Conservation (phyloP, 140 eudicot species). For the Ambrosia hybrid region DNA sequence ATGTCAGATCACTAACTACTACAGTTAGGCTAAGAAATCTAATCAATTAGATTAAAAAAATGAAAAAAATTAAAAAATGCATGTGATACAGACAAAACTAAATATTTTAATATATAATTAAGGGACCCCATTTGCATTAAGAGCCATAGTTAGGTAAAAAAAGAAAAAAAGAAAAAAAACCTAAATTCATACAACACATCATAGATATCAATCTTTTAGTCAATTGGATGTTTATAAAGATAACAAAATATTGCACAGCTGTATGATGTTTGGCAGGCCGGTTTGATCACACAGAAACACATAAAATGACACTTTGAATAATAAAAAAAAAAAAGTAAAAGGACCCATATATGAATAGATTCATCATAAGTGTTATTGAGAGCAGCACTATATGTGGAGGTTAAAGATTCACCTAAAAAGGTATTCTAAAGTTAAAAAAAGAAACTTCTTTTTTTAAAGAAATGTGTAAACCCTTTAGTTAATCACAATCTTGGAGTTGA, state of each 20-base stretch:
- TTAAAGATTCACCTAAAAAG: constrained; percentile 12
- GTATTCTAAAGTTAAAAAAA: background rate
- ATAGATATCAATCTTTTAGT: constrained; percentile 14
- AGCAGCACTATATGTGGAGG: constrained; percentile 55
- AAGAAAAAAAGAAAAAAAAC: constrained; percentile 19
- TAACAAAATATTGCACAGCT: constrained; percentile 31
- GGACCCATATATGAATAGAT: constrained; percentile 36
- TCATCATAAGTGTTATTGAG: constrained; percentile 23
- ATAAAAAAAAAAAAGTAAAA: constrained; percentile 11
- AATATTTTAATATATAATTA: constrained; percentile 13
- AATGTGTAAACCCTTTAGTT: background rate
- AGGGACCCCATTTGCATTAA: constrained; percentile 42
- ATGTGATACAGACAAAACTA: constrained; percentile 20
- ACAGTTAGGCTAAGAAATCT: constrained; percentile 10
- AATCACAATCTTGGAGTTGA: constrained; percentile 12
- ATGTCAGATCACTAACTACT: constrained; percentile 28
- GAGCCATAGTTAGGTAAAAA: constrained; percentile 37
- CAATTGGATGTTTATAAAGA: constrained; percentile 41
- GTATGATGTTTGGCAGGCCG: constrained; percentile 32
- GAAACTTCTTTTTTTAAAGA: background rate
- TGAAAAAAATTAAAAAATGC: background rate
- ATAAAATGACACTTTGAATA: constrained; percentile 23
- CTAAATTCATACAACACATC: constrained; percentile 14
- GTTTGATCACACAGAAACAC: constrained; percentile 29
- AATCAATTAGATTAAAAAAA: constrained; percentile 21